Percentiles rank a stretch among this genome's conserved stretches.
phyloP scores from a whole-genome alignment of 345 rosid species.

The Gossypium ekmanianum region DNA sequence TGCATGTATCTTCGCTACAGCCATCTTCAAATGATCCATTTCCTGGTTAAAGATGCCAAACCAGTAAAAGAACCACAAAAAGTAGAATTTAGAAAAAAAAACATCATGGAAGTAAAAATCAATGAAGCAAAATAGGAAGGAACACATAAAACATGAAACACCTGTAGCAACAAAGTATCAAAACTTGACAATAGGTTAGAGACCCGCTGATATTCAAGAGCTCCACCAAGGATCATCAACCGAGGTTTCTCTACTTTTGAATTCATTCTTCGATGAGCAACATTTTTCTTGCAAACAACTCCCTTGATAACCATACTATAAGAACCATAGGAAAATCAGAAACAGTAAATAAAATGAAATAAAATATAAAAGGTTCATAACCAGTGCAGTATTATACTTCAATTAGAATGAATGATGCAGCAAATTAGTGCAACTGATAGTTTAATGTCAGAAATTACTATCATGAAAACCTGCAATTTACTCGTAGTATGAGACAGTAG shows the following conservation, averaged over 20 bases:
- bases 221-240: conserved; percentile 85
- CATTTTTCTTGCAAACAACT: conserved; percentile 98
- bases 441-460: not conserved
- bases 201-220: conserved; percentile 95
- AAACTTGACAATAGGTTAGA: conserved; percentile 82
- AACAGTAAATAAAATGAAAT: not conserved
- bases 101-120: conserved; percentile 7
- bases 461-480: not conserved
- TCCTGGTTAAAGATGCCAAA: conserved; percentile 52
- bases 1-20: conserved; percentile 86
- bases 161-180: conserved; percentile 96
- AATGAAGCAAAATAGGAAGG: conserved; percentile 13
- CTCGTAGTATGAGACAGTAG: not conserved
- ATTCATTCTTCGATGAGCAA: conserved; percentile 93
- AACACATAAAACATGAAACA: conserved; percentile 30
- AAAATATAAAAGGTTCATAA: not conserved
- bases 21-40: conserved; percentile 97
- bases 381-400: not conserved
- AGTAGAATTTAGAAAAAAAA: not conserved
- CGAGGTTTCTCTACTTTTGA: conserved; percentile 82
- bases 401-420: not conserved
- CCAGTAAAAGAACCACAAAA: conserved; percentile 16
- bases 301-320: conserved; percentile 83
- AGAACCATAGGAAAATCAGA: conserved; percentile 18
- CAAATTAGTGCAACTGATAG: not conserved